phyloP scores from a whole-genome alignment of 148 eudicot genomes.

The Arctostaphylos glauca region DNA sequence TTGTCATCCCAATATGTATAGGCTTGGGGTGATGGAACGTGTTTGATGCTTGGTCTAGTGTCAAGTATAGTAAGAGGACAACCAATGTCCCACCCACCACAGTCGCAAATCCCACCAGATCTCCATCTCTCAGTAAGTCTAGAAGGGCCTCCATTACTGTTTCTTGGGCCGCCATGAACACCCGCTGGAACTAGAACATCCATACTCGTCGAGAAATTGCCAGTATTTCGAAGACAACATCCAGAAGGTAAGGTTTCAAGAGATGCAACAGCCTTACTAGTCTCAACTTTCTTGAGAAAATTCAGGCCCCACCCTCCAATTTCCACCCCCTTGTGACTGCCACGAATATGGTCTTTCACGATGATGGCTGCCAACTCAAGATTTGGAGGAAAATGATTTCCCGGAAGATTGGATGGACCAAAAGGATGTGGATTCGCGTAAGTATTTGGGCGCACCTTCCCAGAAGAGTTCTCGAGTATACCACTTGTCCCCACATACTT shows the following conservation, averaged over 20 bases:
- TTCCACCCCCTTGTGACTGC: conserved; percentile 26
- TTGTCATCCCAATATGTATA: conserved; percentile 39
- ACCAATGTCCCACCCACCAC: conserved; percentile 98
- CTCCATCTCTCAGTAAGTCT: conserved; percentile 76
- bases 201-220: conserved; percentile 51
- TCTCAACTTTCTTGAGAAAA: conserved; percentile 59
- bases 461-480: conserved; percentile 31
- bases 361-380: conserved; percentile 79
- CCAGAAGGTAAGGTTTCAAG: conserved; percentile 25
- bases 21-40: conserved; percentile 22
- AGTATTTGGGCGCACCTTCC: conserved; percentile 28
- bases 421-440: conserved; percentile 5
- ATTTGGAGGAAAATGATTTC: conserved; percentile 43
- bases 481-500: conserved; percentile 29
- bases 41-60: conserved; percentile 32
- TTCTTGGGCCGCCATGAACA: conserved; percentile 74
- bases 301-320: conserved; percentile 86
- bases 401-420: conserved; percentile 20
- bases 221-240: conserved; percentile 19
- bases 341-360: conserved; percentile 42
- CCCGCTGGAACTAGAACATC: conserved; percentile 67
- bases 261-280: conserved; percentile 20
- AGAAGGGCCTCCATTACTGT: conserved; percentile 52
- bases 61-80: conserved; percentile 67
- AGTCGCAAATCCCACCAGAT: conserved; percentile 67